A percentile compares a stretch with the other conserved stretches of the same genome.
phyloP scores from a whole-genome alignment of 1,284 basidiomycete species.

The Ganoderma lingzhi region DNA sequence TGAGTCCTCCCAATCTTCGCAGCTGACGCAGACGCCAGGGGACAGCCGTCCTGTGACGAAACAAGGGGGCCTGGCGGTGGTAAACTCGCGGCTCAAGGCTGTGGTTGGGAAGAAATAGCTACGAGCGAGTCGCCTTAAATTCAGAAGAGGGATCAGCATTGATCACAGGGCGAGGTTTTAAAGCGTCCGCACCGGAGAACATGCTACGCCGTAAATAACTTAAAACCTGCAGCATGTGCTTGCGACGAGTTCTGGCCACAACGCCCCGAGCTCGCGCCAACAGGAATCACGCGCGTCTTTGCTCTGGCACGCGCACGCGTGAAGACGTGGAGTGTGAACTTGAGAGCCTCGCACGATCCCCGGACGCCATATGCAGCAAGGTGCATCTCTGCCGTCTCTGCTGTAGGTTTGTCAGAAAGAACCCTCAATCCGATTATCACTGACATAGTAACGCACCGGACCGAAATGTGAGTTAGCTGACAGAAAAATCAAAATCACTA shows the following conservation, averaged over 20 bases:
- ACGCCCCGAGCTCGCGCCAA: neutral
- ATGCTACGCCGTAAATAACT: neutral
- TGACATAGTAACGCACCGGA: neutral
- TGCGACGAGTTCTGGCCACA: neutral
- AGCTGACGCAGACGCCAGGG: neutral
- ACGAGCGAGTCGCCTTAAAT: conserved; percentile 1
- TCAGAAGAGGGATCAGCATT: conserved; percentile 1
- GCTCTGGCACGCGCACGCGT: neutral
- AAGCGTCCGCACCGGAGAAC: conserved; percentile 1
- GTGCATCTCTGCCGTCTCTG: neutral
- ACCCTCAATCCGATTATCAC: neutral
- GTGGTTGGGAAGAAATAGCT: neutral
- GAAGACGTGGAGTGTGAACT: conserved; percentile 1
- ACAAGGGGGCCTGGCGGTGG: neutral
- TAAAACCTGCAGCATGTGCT: neutral
- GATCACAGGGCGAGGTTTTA: neutral
- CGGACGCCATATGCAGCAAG: neutral
- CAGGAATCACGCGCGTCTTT: neutral
- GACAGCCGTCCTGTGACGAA: neutral
- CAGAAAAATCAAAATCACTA: too few species aligned
- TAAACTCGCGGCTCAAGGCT: neutral
- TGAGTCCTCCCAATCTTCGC: neutral
- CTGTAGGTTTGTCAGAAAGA: neutral
- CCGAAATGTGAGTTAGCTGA: neutral
- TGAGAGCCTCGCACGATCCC: neutral